Base-by-base conservation (phyloP, 202 grass and related monocot genomes). In the Elaeis oleifera region DNA sequence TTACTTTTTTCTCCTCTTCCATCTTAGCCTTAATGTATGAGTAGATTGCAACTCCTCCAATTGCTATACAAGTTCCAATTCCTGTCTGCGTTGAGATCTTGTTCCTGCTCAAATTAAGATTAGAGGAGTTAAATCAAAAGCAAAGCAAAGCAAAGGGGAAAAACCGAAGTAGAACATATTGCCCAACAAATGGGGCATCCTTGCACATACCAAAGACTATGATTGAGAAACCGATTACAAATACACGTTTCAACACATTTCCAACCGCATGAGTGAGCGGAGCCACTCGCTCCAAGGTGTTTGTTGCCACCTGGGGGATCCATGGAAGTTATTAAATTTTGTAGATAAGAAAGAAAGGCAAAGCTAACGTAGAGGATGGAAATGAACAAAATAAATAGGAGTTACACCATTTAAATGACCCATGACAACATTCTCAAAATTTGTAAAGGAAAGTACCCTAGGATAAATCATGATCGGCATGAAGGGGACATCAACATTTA, bases 161-260 rank as follows among this genome's bases (percentile, higher is more conserved):
- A 36, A 9, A 36, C 8, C 1, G 9, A 70, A 56, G 28, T 50
- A 70, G 58, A 64, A 52, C 39, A 53, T 69, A 36, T 21, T 49
- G 53, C 24, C 71, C 68, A 68, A 65, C 27, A 55, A 62, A 22
- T 44, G 59, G 27, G 5, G 7, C 44, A 58, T 63, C 3, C 17
- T 18, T 54, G 36, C 49, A 67, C 50, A 77, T 82, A 99, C 94
- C 94, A 44, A 99, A 99, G 49, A 71, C 9, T 16, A 97, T 53
- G 62, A 97, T 97, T 2, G 94, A 86, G 65, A 97, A 97, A 20
- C 94, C 85, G 65, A 97, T 97, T 58, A 97, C 94, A 51, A 97
- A 97, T 9, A 97, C 94, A 83, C 94, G 89, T 84, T 97, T 97
- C 76, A 97, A 80, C 65, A 97, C 94, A 81, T 97, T 97, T 58